Evolutionary conservation across 495 filamentous ascomycete genomes (phyloP), one percentile per base, ranked within the genome.

Genomic region (Hyaloscypha finlandica): DNA sequence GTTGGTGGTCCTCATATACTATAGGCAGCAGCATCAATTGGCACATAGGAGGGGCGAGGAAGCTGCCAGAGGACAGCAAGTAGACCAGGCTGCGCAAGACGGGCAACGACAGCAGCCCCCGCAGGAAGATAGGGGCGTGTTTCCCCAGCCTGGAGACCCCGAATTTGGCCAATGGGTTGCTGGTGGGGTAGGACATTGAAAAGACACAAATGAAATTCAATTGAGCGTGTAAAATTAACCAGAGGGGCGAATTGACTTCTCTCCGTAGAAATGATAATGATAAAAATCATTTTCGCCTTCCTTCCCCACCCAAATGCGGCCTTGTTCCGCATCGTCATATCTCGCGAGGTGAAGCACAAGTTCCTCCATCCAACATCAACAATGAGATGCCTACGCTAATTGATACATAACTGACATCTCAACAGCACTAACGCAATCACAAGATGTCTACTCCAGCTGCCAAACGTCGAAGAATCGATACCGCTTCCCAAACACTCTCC

Each of bases 1-100:
- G 1, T 81, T 98, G 33, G 84, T 90, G 1, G 86, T 91, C 59
- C 78, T 98, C 64, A 84, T 98, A 30, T 94, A 91, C 72, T 93
- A 95, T 74, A 83, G 96, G 33, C 88, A 92, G 64, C 90, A 94
- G 71, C 81, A 91, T 31, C 90, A 92, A 67, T 83, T 86, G 67
- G 78, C 66, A 57, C 71, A 71, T 61, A 52, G 59, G 33, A 22
- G 57, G 4, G 48, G 39, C 3, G 63, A 63, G 74, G 25, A 74
- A 79, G 71, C 78, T 79, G 62, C 76, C 77, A 63, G 75, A 69
- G 60, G 75, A 63, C 69, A 77, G 72, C 70, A 71, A 65, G 61
- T 75, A 74, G 51, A 76, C 67, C 66, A 70, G 64, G 57, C 72
- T 52, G 39, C 48, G 16, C 60, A 69, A 63, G 48, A 45, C 63